Evolutionary conservation across 345 rosid genomes (phyloP).

Genomic region (Limnanthes douglasii): DNA sequence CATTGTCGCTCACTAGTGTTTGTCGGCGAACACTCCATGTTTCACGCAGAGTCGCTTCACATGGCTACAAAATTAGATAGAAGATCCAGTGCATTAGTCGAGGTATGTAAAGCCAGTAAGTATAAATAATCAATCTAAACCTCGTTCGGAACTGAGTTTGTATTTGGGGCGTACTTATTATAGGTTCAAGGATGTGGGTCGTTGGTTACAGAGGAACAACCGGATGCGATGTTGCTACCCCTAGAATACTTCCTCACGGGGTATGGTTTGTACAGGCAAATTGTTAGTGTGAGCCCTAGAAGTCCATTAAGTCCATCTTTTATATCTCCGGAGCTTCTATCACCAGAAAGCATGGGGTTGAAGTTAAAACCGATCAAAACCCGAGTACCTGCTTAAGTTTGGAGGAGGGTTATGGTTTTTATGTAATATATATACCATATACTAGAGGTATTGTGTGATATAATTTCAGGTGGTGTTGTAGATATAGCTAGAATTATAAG

Average conservation of each 20-base stretch:
- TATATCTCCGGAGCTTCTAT: constrained; percentile 86
- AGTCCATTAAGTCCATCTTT: constrained; percentile 72
- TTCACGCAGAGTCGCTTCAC: constrained; percentile 73
- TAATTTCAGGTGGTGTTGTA: no score
- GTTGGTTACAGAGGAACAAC: constrained; percentile 92
- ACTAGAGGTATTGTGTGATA: no score
- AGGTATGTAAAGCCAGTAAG: constrained; percentile 24
- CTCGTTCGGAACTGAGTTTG: no score
- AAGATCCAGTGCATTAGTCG: constrained; percentile 77
- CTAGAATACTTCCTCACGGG: constrained; percentile 84
- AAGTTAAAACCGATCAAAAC: constrained; percentile 95
- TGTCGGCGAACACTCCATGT: constrained; percentile 79
- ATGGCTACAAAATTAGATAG: constrained; percentile 73
- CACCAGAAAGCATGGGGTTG: constrained; percentile 98
- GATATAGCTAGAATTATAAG: no score
- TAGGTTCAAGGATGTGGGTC: constrained; percentile 98
- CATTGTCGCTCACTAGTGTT: constrained; percentile 74
- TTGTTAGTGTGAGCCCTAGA: constrained; percentile 72
- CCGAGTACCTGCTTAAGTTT: constrained; percentile 19
- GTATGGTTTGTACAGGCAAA: constrained; percentile 59
- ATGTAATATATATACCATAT: no score
- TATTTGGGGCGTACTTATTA: neutral
- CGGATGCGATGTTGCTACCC: constrained; percentile 93
- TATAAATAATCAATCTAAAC: no score
- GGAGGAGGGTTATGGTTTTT: no score